Base-by-base conservation (phyloP, 352 stramenopile genomes). In the Saprolegnia parasitica region DNA sequence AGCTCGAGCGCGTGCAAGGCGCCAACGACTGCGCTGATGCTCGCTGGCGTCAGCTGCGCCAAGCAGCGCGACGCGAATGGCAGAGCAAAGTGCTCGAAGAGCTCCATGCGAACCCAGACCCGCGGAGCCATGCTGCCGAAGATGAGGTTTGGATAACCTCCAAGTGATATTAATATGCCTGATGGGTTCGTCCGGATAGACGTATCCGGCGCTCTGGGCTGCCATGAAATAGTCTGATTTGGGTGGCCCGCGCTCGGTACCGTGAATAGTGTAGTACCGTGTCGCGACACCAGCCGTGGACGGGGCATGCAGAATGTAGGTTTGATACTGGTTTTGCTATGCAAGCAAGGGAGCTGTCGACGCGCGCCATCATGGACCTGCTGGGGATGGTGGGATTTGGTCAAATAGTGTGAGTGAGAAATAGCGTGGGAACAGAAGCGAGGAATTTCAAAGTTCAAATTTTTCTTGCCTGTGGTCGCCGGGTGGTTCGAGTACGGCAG, bases 51-150 rank as follows among this genome's bases (percentile, higher is more conserved):
- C 20, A 92, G 73, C 35, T 81, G 84, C 8, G 77, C 72, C 20
- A 83, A 73, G 68, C 86, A 80, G 56, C 89, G 89, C 71, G 83
- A 90, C 46, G 84, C 84, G 61, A 94, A 72, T 60, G 83, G 79
- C 67, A 94, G 64, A 23, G 91, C 66, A 24, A 85, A 85, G n/a
- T 91, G 77, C 80, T 94, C 86, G 68, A 94, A 92, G 56, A 94
- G 83, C 77, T 94, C 86, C 26, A 94, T 72, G 50, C 86, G 86
- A 52, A 94, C 75, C 86, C 86, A 94, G 64, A 94, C 83, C 63
- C 78, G 82, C 55, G 57, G 20, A 10, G 20, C 24, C 39, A 56
- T 61, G 15, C 23, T 58, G 61, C 16, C 3, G 13, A 52, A 50
- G 26, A 67, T 56, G 13, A 46, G 23, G 21, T 35, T 35, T 35